phyloP scores from a whole-genome alignment of 148 eudicot species.

The Amaranthus hypochondriacus region DNA sequence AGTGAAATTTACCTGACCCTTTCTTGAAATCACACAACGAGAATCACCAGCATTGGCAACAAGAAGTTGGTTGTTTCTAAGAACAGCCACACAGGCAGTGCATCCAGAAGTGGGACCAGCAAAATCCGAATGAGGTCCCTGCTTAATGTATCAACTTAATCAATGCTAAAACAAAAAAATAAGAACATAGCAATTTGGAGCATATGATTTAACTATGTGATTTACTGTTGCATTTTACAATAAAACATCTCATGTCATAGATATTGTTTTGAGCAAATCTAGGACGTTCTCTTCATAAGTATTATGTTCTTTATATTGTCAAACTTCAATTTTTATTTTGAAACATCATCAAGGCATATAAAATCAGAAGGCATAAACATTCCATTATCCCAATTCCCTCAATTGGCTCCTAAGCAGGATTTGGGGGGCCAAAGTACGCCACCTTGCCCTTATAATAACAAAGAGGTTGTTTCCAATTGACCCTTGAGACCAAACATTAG shows the following conservation, averaged over 20 bases:
- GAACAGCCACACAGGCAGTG: conserved; percentile 88
- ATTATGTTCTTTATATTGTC: background rate
- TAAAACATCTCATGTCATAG: background rate
- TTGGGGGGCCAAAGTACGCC: too few species aligned
- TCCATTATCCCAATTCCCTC: too few species aligned
- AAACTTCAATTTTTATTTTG: background rate
- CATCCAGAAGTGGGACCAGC: conserved; percentile 96
- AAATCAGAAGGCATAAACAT: too few species aligned
- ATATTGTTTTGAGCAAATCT: background rate
- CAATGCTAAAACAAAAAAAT: conserved; percentile 11
- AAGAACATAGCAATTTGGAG: background rate
- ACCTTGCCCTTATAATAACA: too few species aligned
- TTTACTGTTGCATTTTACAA: background rate
- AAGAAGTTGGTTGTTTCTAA: conserved; percentile 67
- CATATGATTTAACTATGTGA: background rate
- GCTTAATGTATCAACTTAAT: conserved; percentile 14
- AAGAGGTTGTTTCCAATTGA: too few species aligned
- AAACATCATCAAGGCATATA: background rate
- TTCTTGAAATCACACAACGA: conserved; percentile 91
- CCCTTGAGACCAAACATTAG: too few species aligned
- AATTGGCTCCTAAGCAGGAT: too few species aligned
- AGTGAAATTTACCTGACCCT: conserved; percentile 68
- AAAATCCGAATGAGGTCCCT: conserved; percentile 99
- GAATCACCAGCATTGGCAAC: conserved; percentile 99
- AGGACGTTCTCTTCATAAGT: background rate